Evolutionary conservation across 192 early-diverging fungal genomes (phyloP).

Genomic region (Entomortierella parvispora): DNA sequence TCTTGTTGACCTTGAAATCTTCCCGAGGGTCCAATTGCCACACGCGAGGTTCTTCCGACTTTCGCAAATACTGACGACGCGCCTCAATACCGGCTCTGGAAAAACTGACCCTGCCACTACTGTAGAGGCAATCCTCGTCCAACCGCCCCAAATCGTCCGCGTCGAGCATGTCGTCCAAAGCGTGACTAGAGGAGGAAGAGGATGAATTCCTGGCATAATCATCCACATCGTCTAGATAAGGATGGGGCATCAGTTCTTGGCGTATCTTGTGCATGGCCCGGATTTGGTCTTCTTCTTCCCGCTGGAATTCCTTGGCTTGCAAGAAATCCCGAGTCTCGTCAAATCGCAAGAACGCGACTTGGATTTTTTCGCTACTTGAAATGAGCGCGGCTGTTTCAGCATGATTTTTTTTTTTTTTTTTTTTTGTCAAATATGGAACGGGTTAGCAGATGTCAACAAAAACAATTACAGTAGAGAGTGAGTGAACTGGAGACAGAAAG

Average conservation of each 20-base stretch:
- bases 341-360: conserved; percentile 16
- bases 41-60: conserved; percentile 25
- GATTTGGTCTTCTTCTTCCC: conserved; percentile 12
- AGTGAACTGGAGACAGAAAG: background rate
- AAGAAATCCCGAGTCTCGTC: conserved; percentile 32
- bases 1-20: conserved; percentile 40
- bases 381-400: conserved; percentile 20
- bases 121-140: background rate
- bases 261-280: background rate
- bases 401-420: no score
- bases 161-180: no score
- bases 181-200: no score
- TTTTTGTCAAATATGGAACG: no score
- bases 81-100: conserved; percentile 7
- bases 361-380: conserved; percentile 26
- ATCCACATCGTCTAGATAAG: conserved; percentile 7
- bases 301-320: conserved; percentile 31
- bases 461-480: background rate
- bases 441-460: background rate
- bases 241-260: no score
- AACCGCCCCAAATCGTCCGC: background rate
- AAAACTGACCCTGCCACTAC: background rate
- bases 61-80: conserved; percentile 11
- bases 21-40: conserved; percentile 47
- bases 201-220: background rate